Conservation (phyloP, 257 asterid species). For the Plantago ovata region DNA sequence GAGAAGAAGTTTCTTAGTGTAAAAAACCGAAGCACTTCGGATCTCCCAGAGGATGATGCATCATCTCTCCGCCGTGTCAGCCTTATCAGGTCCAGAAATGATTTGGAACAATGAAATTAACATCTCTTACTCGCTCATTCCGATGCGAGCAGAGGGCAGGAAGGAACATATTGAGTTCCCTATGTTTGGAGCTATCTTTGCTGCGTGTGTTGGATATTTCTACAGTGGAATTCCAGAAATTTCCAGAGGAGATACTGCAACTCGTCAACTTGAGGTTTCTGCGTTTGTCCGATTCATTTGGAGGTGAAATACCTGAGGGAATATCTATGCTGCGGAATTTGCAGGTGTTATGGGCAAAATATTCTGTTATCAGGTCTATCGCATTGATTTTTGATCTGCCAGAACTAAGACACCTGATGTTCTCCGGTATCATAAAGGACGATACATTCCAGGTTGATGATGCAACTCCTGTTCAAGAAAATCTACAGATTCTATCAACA, state of each 20-base stretch:
- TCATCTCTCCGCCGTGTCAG: background rate
- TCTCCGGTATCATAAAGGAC: background rate
- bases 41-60: too few species aligned
- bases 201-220: background rate
- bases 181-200: background rate
- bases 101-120: background rate
- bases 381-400: background rate
- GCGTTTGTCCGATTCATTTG: too few species aligned
- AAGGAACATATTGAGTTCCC: background rate
- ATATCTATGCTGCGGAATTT: background rate
- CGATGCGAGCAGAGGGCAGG: background rate
- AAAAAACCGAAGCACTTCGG: too few species aligned
- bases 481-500: background rate
- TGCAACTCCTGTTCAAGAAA: background rate
- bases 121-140: background rate
- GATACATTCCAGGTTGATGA: background rate
- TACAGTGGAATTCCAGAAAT: background rate
- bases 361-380: background rate
- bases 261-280: conserved; percentile 2
- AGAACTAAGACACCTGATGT: background rate
- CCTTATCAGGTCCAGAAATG: background rate
- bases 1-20: background rate
- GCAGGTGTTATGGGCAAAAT: background rate
- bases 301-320: background rate
- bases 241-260: background rate